Evolutionary conservation across 1,284 basidiomycete genomes (phyloP).

Genomic region (Papiliotrema fonsecae): DNA sequence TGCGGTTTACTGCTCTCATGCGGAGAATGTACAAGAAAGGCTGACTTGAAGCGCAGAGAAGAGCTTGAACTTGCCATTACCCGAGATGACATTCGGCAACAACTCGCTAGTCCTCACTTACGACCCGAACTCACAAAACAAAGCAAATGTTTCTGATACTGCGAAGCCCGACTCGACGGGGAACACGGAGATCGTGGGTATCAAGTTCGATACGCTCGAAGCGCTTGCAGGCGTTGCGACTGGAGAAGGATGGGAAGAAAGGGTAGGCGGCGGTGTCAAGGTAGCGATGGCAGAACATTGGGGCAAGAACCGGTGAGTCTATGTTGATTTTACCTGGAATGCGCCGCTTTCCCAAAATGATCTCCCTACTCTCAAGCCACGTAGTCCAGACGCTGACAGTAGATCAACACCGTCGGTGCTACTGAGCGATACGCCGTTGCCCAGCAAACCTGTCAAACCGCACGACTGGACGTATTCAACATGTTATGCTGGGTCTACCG

Average conservation of each 20-base stretch:
- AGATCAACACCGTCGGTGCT: conserved; percentile 17
- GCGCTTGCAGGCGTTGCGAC: conserved; percentile 72
- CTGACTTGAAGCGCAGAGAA: conserved; percentile 58
- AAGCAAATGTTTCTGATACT: not conserved
- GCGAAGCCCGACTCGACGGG: not conserved
- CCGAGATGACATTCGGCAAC: conserved; percentile 95
- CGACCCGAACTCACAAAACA: conserved; percentile 8
- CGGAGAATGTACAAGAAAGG: not conserved
- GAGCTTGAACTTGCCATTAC: conserved; percentile 73
- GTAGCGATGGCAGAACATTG: conserved; percentile 93
- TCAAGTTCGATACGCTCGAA: conserved; percentile 64
- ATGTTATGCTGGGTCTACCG: conserved; percentile 66
- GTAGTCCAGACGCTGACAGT: not conserved
- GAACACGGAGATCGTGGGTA: conserved; percentile 52
- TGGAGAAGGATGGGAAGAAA: conserved; percentile 60
- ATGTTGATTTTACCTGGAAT: no score
- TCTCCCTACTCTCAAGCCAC: not conserved
- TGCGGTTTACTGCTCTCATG: not conserved
- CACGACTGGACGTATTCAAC: conserved; percentile 99
- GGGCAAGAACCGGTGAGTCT: conserved; percentile 71
- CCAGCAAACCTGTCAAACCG: conserved; percentile 60
- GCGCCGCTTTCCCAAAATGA: no score
- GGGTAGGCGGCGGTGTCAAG: conserved; percentile 82
- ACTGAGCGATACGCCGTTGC: conserved; percentile 53
- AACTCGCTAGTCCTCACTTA: conserved; percentile 65